Evolutionary conservation across 1,284 basidiomycete genomes (phyloP), one percentile per base, ranked within the genome.

Genomic region (Ceratobasidium sp.): DNA sequence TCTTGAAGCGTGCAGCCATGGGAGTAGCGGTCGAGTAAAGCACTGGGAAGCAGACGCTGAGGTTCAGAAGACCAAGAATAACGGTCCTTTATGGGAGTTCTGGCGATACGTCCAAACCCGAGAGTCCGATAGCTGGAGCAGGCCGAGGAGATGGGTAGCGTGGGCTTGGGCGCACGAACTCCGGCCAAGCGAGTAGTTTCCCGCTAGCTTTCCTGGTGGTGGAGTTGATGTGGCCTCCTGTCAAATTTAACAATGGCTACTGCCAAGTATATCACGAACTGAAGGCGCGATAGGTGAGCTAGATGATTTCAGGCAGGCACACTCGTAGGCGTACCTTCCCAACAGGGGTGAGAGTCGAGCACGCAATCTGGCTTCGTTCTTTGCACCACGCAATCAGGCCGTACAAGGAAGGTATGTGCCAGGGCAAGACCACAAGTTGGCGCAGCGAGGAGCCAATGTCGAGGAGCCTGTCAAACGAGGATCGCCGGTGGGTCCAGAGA

Each of bases 1-100:
- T 13, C 71, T 76, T 76, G 55, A 76, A 32, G 35, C 47, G 59
- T n/a, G 63, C 75, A 11, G 72, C 58, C 72, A 75, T 73, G 54
- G 46, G 23, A 26, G 30, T 7, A 26, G 14, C 49, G 21, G 41
- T n/a, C 23, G 64, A 38, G 18, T 50, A 54, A 59, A 35, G 62
- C 35, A 23, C 23, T 26, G 50, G 54, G 44, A 69, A 54, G 54
- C 28, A 52, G 54, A 30, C 71, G 14, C 35, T 49, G 50, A 32
- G n/a, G 32, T 35, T 21, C 47, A 72, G 57, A 61, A 72, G 59
- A 26, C 49, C 47, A 21, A 59, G 59, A 50, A 49, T 13, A 26
- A 41, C 21, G 18, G 38, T 14, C 26, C 32, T 52, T 64, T 62
- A 72, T 72, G 58, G 58, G n/a, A 47, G 28, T 16, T 35, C 23